Base-by-base conservation (phyloP, 2,329 filamentous ascomycete genomes). In the Xylariomycetidae sp. region DNA sequence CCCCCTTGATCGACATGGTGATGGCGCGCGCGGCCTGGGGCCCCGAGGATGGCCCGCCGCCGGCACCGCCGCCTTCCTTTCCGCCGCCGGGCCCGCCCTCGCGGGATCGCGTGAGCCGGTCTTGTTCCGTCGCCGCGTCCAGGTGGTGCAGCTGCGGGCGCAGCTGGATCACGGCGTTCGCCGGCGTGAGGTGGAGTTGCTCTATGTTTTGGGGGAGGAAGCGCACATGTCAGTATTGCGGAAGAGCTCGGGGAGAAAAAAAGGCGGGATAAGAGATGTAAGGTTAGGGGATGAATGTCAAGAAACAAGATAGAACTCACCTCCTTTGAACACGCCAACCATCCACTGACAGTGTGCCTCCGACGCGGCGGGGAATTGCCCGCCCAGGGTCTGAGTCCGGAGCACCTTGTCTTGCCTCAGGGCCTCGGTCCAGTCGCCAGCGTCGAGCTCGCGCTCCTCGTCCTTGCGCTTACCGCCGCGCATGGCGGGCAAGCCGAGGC, bases 141-240 rank as follows among this genome's bases (percentile, higher is more conserved):
- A 97, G 72, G 63, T 97, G 88, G 62, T 95, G 88, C 41, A 94
- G 84, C 53, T 96, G 87, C 0, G 92, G 88, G 4, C 89, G 85
- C 53, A 98, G 79, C 56, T 94, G 87, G 26, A 94, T 85, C 27
- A 95, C 77, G 3, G 86, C 83, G 25, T 82, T 80, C 28, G 94
- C 77, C 16, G 85, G 85, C 1, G 88, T 94, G 25, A 97, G 77
- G 62, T 96, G 88, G 8, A 96, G 69, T 54, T 94, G 80, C 49
- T 86, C 86, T 89, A 44, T 12, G n/a, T n/a, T n/a, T n/a, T n/a
- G n/a, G n/a, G n/a, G n/a, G n/a, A n/a, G n/a, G n/a, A n/a, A n/a
- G n/a, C n/a, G n/a, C n/a, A n/a, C n/a, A n/a, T n/a, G 44, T 56
- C 40, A 56, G 43, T 35, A 26, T 25, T n/a, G n/a, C n/a, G n/a